Evolutionary conservation across 2,329 filamentous ascomycete genomes (phyloP).

Genomic region (Curvularia spicifera): DNA sequence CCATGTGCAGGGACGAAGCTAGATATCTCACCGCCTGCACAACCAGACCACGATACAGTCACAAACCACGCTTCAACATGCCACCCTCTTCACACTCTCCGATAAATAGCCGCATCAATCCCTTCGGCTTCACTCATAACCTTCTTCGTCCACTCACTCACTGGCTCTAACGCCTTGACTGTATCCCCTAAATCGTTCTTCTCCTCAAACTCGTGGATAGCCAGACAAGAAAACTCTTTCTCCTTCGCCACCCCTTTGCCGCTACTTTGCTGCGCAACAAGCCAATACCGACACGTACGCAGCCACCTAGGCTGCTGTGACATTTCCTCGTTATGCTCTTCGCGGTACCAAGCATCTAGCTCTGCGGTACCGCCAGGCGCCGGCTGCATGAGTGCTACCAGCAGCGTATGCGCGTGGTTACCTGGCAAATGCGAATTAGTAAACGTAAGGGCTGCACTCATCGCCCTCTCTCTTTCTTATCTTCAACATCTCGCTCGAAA

Average conservation of each 20-base stretch:
- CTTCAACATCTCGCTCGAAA: not conserved
- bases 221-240: slow-evolving; percentile 30
- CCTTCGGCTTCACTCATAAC: slow-evolving; percentile 29
- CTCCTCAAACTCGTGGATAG: slow-evolving; percentile 42
- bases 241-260: slow-evolving; percentile 10
- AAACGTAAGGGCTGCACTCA: no score
- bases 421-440: not conserved
- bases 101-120: slow-evolving; percentile 42
- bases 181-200: slow-evolving; percentile 35
- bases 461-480: not conserved
- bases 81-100: slow-evolving; percentile 12
- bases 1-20: no score
- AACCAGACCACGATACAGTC: no score
- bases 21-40: not conserved
- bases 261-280: slow-evolving; percentile 18
- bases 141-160: slow-evolving; percentile 43
- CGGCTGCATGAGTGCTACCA: slow-evolving; percentile 41
- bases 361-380: slow-evolving; percentile 28
- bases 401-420: slow-evolving; percentile 9
- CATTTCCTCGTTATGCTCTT: slow-evolving; percentile 46
- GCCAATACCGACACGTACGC: slow-evolving; percentile 32
- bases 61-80: not conserved
- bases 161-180: slow-evolving; percentile 36
- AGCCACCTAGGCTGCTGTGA: slow-evolving; percentile 37
- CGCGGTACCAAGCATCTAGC: slow-evolving; percentile 41